Percentiles rank a stretch among this genome's conserved stretches.
Conservation (phyloP, 1,139 yeast species). For the Kodamaea alishanica region DNA sequence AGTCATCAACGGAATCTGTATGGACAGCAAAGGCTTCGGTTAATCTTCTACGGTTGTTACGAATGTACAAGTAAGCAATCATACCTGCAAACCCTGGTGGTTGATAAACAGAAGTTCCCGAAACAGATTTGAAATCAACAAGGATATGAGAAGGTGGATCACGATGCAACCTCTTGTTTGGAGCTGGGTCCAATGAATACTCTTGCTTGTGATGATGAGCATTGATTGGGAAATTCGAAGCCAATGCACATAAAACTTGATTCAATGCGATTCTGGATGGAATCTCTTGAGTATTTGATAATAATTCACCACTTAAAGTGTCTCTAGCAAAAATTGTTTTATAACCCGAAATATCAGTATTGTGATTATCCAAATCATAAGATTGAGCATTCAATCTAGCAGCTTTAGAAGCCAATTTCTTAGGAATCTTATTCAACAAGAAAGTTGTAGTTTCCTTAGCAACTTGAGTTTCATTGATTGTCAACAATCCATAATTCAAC, state of each 20-base stretch:
- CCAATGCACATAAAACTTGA: slow-evolving; percentile 68
- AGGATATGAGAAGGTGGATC: slow-evolving; percentile 71
- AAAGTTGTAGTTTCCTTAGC: slow-evolving; percentile 61
- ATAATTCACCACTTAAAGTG: slow-evolving; percentile 58
- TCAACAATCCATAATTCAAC: slow-evolving; percentile 53
- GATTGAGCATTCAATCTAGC: slow-evolving; percentile 38
- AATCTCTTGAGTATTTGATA: slow-evolving; percentile 36
- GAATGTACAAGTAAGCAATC: slow-evolving; percentile 69
- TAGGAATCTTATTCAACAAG: slow-evolving; percentile 63
- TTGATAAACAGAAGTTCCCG: slow-evolving; percentile 56
- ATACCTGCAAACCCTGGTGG: slow-evolving; percentile 70
- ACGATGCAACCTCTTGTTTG: slow-evolving; percentile 44
- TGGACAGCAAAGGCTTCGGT: slow-evolving; percentile 80
- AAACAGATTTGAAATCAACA: slow-evolving; percentile 74
- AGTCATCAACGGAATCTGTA: slow-evolving; percentile 55
- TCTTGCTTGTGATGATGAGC: slow-evolving; percentile 31
- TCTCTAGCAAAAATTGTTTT: slow-evolving; percentile 69
- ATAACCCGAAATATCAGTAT: slow-evolving; percentile 70
- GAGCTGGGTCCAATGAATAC: slow-evolving; percentile 41
- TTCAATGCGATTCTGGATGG: slow-evolving; percentile 66
- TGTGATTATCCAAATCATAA: slow-evolving; percentile 40
- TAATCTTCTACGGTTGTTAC: slow-evolving; percentile 61
- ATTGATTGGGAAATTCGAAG: slow-evolving; percentile 67
- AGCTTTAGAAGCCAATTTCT: slow-evolving; percentile 52
- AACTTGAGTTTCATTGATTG: slow-evolving; percentile 51